A percentile compares a stretch with the other conserved stretches of the same genome.
Evolutionary conservation across 2,329 filamentous ascomycete genomes (phyloP).

Genomic region (Zymoseptoria brevis): DNA sequence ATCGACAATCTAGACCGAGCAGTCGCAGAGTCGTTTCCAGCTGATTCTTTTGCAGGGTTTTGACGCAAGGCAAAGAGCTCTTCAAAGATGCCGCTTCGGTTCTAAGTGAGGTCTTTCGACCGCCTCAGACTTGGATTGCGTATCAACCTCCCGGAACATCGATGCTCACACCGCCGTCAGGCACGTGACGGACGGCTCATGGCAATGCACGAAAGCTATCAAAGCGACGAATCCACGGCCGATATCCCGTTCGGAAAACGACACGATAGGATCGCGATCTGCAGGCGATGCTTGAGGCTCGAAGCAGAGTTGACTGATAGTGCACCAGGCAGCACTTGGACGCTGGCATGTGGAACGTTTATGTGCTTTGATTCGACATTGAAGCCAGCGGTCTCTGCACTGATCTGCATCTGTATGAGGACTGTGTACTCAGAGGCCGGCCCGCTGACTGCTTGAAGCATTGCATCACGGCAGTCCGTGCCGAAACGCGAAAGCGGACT

Average conservation of each 20-base stretch:
- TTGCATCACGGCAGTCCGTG: neutral
- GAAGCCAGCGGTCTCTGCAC: neutral
- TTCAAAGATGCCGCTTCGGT: constrained; percentile 14
- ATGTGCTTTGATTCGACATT: neutral
- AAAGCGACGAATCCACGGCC: neutral
- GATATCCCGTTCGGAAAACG: neutral
- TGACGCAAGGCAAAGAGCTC: constrained; percentile 12
- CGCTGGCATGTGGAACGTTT: neutral
- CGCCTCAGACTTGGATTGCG: neutral
- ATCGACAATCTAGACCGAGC: neutral
- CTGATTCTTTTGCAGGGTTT: neutral
- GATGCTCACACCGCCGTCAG: neutral
- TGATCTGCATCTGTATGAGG: neutral
- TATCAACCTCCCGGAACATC: neutral
- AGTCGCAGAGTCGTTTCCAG: neutral
- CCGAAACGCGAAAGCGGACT: neutral
- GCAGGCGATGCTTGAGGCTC: neutral
- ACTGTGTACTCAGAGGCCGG: neutral
- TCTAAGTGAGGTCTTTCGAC: constrained; percentile 13
- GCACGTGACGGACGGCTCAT: neutral
- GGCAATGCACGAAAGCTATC: neutral
- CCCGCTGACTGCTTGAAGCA: neutral
- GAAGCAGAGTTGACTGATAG: neutral
- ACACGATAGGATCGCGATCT: neutral
- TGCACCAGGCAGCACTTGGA: neutral